Evolutionary conservation across 768 basidiomycete genomes (phyloP).

Genomic region (Kwoniella botswanensis): DNA sequence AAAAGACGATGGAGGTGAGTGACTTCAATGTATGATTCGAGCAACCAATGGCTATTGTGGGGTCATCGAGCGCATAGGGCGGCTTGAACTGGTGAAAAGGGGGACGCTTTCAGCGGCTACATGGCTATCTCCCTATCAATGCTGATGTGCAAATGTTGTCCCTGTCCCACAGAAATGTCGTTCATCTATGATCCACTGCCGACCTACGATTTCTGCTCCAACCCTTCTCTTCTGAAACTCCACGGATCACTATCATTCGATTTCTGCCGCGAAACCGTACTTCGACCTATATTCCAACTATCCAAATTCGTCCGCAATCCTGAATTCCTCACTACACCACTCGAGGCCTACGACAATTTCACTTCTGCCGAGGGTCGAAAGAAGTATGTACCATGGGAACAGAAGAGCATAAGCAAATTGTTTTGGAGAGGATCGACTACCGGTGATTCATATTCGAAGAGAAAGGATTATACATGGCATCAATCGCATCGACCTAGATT

Average conservation of each 20-base stretch:
- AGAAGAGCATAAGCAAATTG: slow-evolving; percentile 56
- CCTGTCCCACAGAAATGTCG: slow-evolving; percentile 35
- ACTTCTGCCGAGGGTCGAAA: slow-evolving; percentile 32
- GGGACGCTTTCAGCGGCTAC: neutral
- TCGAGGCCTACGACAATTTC: slow-evolving; percentile 53
- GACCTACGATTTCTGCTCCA: slow-evolving; percentile 51
- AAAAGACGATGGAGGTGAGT: slow-evolving; percentile 15
- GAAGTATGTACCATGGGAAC: slow-evolving; percentile 55
- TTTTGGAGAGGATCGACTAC: slow-evolving; percentile 59
- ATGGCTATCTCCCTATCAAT: no score
- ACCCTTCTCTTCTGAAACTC: slow-evolving; percentile 37
- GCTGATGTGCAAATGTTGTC: neutral
- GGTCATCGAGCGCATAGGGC: no score
- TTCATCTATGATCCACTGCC: slow-evolving; percentile 51
- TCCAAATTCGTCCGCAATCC: slow-evolving; percentile 53
- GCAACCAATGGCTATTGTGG: no score
- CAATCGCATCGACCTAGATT: slow-evolving; percentile 57
- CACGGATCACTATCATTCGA: slow-evolving; percentile 54
- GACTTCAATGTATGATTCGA: neutral
- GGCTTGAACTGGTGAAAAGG: neutral
- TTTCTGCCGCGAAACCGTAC: slow-evolving; percentile 43
- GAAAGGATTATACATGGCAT: slow-evolving; percentile 55
- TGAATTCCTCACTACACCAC: slow-evolving; percentile 53
- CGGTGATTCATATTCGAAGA: slow-evolving; percentile 51
- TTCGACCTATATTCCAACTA: slow-evolving; percentile 55